phyloP scores from a whole-genome alignment of 805 yeast species.

The Nakazawaea ambrosiae region DNA sequence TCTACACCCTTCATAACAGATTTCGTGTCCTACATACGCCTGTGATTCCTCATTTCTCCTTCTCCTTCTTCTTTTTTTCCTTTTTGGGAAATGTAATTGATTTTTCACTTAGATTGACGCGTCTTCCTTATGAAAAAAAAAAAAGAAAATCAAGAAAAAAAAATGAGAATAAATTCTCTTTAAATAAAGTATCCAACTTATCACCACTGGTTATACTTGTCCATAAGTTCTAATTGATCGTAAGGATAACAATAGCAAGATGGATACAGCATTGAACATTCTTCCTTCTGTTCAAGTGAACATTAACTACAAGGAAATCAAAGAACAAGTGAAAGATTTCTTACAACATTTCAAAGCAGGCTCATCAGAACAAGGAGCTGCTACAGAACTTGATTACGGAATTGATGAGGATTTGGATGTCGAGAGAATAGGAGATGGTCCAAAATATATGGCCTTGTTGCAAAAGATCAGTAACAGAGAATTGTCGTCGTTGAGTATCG shows the following conservation, averaged over 20 bases:
- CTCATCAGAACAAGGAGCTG: constrained; percentile 13
- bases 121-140: too few relatives aligned
- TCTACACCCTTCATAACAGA: neutral
- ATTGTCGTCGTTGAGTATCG: constrained; percentile 56
- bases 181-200: too few relatives aligned
- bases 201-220: too few relatives aligned
- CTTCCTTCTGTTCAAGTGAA: constrained; percentile 64
- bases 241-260: neutral
- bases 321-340: constrained; percentile 55
- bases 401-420: constrained; percentile 22
- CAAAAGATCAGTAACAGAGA: constrained; percentile 86
- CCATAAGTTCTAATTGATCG: too few relatives aligned
- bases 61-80: constrained; percentile 1
- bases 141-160: constrained; percentile 4
- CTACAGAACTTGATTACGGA: constrained; percentile 28
- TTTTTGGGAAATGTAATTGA: constrained; percentile 9
- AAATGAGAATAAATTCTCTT: neutral
- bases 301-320: constrained; percentile 65
- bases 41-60: neutral
- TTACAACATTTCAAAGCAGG: constrained; percentile 54
- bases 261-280: constrained; percentile 17
- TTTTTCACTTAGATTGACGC: constrained; percentile 6
- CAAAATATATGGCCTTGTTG: constrained; percentile 69
- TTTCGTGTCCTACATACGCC: too few relatives aligned
- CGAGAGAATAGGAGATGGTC: constrained; percentile 30